Evolutionary conservation across 768 basidiomycete species (phyloP).

Genomic region (Hemileccinum rubropunctum): DNA sequence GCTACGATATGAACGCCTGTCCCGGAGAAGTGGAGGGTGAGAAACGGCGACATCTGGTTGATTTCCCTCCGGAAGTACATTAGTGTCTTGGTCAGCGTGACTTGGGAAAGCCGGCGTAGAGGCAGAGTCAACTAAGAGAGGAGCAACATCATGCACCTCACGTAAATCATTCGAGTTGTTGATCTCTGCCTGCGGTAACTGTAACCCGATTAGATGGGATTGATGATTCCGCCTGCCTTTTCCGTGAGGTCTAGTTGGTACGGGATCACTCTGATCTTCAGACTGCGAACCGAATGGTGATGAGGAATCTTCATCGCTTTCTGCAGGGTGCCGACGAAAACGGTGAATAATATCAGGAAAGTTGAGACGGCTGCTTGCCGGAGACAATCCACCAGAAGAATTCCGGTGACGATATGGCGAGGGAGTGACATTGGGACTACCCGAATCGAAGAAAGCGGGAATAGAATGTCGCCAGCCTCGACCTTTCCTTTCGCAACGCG

Average conservation of each 20-base stretch:
- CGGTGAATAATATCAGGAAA: conserved; percentile 38
- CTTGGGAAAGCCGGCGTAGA: not conserved
- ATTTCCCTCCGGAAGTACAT: not conserved
- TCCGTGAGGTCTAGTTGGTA: conserved; percentile 13
- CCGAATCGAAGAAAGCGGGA: conserved; percentile 26
- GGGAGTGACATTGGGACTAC: conserved; percentile 37
- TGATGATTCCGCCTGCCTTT: conserved; percentile 17
- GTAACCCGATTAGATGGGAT: conserved; percentile 26
- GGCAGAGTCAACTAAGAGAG: conserved; percentile 7
- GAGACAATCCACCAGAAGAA: conserved; percentile 37
- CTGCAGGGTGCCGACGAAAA: conserved; percentile 32
- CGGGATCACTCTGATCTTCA: conserved; percentile 36
- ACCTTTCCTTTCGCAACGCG: conserved; percentile 38
- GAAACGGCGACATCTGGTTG: not conserved
- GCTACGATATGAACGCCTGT: conserved; percentile 25
- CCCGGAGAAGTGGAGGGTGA: not conserved
- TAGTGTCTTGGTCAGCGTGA: conserved; percentile 6
- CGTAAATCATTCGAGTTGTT: conserved; percentile 4
- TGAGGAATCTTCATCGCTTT: conserved; percentile 48
- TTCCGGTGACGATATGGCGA: conserved; percentile 29
- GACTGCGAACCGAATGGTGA: conserved; percentile 47
- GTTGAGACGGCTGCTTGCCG: conserved; percentile 42
- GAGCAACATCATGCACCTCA: conserved; percentile 1
- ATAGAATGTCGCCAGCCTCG: conserved; percentile 29
- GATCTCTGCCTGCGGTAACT: conserved; percentile 13